A percentile compares a stretch with the other conserved stretches of the same genome.
These are phyloP conservation scores for Metarhizium robertsii DNA, from an alignment of 2,329 filamentous ascomycete species.

Conservation along the genomic window DNA sequence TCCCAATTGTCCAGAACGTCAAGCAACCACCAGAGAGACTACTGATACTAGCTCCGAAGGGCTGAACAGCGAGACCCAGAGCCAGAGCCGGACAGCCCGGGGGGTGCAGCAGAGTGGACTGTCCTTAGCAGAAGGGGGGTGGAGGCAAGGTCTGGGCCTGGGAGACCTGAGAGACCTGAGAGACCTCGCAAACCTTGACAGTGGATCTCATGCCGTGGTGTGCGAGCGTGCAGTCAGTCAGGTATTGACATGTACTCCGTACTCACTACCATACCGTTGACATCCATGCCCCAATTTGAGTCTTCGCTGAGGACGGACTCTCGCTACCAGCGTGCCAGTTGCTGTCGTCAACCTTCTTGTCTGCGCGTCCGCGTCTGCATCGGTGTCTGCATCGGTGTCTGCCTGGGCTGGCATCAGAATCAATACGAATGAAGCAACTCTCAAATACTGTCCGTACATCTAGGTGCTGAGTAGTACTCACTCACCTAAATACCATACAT, in stretches of 20 bases:
- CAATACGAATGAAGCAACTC: background rate
- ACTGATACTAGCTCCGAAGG: constrained; percentile 26
- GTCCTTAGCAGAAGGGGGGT: background rate
- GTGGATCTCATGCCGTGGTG: constrained; percentile 5
- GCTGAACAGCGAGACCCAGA: constrained; percentile 23
- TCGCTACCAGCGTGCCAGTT: background rate
- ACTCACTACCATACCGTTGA: background rate
- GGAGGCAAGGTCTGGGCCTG: constrained; percentile 1
- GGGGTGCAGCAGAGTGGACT: constrained; percentile 4
- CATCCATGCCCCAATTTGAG: background rate
- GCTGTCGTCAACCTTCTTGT: background rate
- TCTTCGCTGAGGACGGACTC: no score
- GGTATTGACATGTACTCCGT: background rate
- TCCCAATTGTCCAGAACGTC: constrained; percentile 4
- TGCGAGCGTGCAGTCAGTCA: background rate
- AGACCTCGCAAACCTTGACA: background rate
- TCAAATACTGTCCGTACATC: background rate
- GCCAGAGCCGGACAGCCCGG: constrained; percentile 4
- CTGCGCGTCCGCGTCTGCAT: background rate
- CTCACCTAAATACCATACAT: no score
- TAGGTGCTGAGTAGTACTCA: background rate
- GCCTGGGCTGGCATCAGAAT: background rate
- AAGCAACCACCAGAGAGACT: constrained; percentile 7
- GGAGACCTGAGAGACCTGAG: background rate
- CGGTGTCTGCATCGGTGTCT: background rate